Conservation (phyloP, 106 monocot genomes). For the Amphibolis antarctica region DNA sequence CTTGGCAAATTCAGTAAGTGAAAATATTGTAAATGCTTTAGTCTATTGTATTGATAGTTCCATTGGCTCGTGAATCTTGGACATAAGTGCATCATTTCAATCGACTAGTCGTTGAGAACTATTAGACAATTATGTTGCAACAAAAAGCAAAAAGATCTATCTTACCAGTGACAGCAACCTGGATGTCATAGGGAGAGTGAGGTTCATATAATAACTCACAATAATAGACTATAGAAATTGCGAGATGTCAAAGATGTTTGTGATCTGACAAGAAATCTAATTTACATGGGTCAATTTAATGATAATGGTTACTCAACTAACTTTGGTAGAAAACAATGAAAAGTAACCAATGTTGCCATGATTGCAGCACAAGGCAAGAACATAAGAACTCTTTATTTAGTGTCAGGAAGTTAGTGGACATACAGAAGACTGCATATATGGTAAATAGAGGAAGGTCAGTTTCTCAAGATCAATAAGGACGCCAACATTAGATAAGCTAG, state of each 20-base stretch:
- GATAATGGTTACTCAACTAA: not conserved
- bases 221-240: not conserved
- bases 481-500: not conserved
- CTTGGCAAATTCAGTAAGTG: not conserved
- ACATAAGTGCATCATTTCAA: not conserved
- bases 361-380: not conserved
- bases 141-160: not conserved
- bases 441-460: not conserved
- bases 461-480: not conserved
- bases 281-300: not conserved
- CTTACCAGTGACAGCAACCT: not conserved
- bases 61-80: not conserved
- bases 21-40: not conserved
- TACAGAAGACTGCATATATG: constrained; percentile 2
- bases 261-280: not conserved
- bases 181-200: not conserved
- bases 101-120: not conserved
- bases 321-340: not conserved
- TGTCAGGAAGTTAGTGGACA: not conserved
- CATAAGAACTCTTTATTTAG: constrained; percentile 1
- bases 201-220: not conserved
- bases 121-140: not conserved
- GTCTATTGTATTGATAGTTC: not conserved
- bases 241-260: not conserved
- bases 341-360: not conserved